phyloP scores from a whole-genome alignment of 2,329 filamentous ascomycete genomes.

The Cryphonectria radicalis region DNA sequence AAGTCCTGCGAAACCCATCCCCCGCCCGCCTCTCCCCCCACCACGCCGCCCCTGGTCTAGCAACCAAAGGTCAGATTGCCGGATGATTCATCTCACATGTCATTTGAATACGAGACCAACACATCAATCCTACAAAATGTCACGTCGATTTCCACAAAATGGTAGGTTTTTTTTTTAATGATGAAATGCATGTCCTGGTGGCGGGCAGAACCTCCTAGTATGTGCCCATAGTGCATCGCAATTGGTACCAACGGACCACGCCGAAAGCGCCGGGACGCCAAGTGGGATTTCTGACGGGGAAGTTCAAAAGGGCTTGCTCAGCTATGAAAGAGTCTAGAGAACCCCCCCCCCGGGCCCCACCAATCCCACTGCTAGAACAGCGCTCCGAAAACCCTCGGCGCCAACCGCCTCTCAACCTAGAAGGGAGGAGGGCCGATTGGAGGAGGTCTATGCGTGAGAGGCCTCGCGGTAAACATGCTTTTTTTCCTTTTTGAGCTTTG shows the following conservation, averaged over 20 bases:
- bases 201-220: not conserved
- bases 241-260: not conserved
- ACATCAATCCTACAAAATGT: not conserved
- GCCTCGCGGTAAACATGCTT: not conserved
- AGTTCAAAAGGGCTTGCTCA: not conserved
- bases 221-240: no score
- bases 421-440: not conserved
- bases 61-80: not conserved
- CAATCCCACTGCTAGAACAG: not conserved
- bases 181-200: not conserved
- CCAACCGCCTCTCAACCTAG: not conserved
- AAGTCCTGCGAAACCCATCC: not conserved
- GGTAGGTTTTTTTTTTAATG: not conserved
- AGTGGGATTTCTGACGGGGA: not conserved
- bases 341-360: not conserved
- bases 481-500: not conserved
- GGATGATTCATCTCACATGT: not conserved
- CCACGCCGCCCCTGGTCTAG: not conserved
- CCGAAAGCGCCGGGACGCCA: not conserved
- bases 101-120: not conserved
- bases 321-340: not conserved
- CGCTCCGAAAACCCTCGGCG: not conserved
- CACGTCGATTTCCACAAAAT: not conserved
- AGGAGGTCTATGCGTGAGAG: not conserved
- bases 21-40: no score